A percentile compares a stretch with the other conserved stretches of the same genome.
phyloP scores from a whole-genome alignment of 2,329 filamentous ascomycete species.

The Colletotrichum echinochloae region DNA sequence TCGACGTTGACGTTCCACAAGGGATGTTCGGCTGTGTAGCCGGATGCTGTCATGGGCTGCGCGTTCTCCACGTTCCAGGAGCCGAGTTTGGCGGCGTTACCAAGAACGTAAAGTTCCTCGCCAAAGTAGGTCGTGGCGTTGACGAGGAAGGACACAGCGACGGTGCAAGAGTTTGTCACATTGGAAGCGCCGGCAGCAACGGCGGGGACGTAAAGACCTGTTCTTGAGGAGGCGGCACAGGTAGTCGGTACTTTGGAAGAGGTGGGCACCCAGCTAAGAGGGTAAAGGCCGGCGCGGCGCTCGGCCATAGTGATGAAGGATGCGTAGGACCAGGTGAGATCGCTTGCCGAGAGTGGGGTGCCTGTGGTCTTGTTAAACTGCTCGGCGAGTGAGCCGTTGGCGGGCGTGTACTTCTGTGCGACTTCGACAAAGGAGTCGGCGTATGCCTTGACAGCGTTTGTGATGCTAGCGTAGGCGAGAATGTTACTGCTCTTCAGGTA shows the following conservation, averaged over 20 bases:
- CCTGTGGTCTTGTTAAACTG: constrained; percentile 58
- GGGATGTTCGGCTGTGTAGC: constrained; percentile 57
- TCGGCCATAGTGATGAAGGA: constrained; percentile 60
- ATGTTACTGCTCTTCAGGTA: constrained; percentile 54
- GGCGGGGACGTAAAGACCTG: constrained; percentile 50
- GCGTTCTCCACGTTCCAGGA: constrained; percentile 55
- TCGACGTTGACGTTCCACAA: constrained; percentile 58
- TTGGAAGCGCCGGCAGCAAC: constrained; percentile 52
- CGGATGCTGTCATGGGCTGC: constrained; percentile 53
- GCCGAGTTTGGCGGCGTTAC: constrained; percentile 57
- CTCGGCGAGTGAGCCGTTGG: constrained; percentile 60
- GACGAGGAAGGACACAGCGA: constrained; percentile 58
- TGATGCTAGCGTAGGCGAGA: constrained; percentile 55
- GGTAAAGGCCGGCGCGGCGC: constrained; percentile 52
- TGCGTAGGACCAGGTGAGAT: constrained; percentile 66
- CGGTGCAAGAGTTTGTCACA: constrained; percentile 47
- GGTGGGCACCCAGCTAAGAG: constrained; percentile 46
- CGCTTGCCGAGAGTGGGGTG: constrained; percentile 57
- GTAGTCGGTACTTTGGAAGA: constrained; percentile 44
- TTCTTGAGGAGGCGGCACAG: constrained; percentile 45
- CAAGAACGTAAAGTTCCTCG: constrained; percentile 60
- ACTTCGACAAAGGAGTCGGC: constrained; percentile 66
- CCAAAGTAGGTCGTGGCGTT: constrained; percentile 60
- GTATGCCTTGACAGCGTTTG: constrained; percentile 61
- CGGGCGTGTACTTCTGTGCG: constrained; percentile 60